These are phyloP conservation scores for Cryptococcus maquisensis DNA, from an alignment of 1,284 basidiomycete species.

Conservation along the genomic window DNA sequence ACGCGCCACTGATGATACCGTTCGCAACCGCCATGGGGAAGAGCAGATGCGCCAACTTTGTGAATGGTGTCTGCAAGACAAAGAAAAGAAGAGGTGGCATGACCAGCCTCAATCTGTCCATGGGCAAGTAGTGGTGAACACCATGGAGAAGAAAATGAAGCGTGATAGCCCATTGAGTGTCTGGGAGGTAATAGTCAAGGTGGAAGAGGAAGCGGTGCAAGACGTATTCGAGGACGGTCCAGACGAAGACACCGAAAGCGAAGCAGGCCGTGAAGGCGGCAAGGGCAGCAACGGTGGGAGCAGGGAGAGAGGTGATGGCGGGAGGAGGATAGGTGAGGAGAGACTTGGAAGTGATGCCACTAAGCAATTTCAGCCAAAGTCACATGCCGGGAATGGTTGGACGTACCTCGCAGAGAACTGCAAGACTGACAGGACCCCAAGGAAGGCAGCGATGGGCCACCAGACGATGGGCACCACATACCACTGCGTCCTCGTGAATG, in stretches of 20 bases:
- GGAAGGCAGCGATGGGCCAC: conserved; percentile 78
- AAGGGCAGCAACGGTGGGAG: conserved; percentile 26
- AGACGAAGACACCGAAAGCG: conserved; percentile 77
- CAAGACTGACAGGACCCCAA: conserved; percentile 72
- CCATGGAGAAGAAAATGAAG: conserved; percentile 94
- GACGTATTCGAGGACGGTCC: conserved; percentile 94
- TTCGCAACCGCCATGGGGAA: conserved; percentile 86
- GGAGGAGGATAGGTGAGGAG: conserved; percentile 28
- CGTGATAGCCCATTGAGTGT: conserved; percentile 71
- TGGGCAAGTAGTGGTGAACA: conserved; percentile 95
- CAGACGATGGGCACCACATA: conserved; percentile 90
- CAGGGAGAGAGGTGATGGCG: conserved; percentile 24
- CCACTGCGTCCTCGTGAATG: conserved; percentile 87
- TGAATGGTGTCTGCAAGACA: conserved; percentile 79
- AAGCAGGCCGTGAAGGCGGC: conserved; percentile 62
- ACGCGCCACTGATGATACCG: conserved; percentile 86
- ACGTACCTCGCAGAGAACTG: conserved; percentile 64
- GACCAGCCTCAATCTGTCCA: conserved; percentile 91
- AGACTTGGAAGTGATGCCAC: conserved; percentile 31
- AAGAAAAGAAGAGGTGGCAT: conserved; percentile 92
- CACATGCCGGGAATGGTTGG: background rate
- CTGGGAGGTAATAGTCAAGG: conserved; percentile 84
- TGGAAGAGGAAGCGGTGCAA: conserved; percentile 98
- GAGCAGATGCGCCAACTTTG: conserved; percentile 72
- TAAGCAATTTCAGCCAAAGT: conserved; percentile 3